Evolutionary conservation across 148 eudicot genomes (phyloP), one percentile per base, ranked within the genome.

Genomic region (Mesembryanthemum crystallinum): DNA sequence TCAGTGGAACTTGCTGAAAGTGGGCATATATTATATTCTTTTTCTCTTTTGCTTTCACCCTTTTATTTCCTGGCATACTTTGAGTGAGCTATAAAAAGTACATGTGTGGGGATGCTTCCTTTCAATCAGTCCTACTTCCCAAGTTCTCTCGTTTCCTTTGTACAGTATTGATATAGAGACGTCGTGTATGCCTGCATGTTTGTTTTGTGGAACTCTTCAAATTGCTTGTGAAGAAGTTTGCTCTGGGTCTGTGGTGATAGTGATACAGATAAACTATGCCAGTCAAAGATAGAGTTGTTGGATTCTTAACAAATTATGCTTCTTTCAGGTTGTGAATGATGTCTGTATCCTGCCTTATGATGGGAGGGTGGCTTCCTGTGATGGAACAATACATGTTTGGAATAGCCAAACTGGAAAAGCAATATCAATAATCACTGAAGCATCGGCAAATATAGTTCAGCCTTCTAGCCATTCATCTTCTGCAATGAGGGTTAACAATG

Each of bases 361-460:
- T 62, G 92, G 82, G 43, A 87, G 94, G 80, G 91, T 91, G 70
- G 99, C 99, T 80, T 95, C 99, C 43, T 95, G 99, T 81, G 99
- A 95, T 86, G 99, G 99, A 79, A 92, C 90, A 35, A 86, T 95
- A 80, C 99, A 95, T 83, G 74, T 95, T 47, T 95, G 99, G 99
- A 89, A 90, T 83, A 85, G 90, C 79, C 99, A 89, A 73, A 90
- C 92, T 25, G 96, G 96, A 75, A 95, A 91, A 85, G 78, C 73
- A 69, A 79, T 95, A 61, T 88, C 91, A 78, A 73, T 92, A 72
- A 90, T 90, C 82, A 71, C 94, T 73, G 99, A 95, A 83, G 80
- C 89, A 69, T 83, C 93, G 24, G 80, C 72, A 64, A 78, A 72
- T 83, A 73, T 75, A 76, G 78, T 66, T 39, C 88, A 85, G 65